Percentiles rank a stretch among this genome's conserved stretches.
These are phyloP conservation scores for Phytomonas francai DNA, from an alignment of 208 protist genomes.

Conservation along the genomic window DNA sequence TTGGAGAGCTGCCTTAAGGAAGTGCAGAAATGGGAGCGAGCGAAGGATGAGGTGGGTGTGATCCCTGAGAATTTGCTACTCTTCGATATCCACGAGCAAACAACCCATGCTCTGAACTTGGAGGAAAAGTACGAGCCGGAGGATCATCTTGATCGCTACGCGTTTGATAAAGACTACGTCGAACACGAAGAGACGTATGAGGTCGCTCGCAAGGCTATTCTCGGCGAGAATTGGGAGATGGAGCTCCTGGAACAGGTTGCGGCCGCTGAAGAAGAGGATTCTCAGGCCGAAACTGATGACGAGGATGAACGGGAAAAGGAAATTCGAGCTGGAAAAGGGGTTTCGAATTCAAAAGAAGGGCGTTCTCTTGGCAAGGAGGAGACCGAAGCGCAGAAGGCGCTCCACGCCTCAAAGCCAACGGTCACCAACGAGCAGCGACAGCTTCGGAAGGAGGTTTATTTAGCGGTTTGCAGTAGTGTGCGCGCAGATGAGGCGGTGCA, in stretches of 20 bases:
- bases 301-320: slow-evolving; percentile 14
- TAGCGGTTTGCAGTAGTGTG: slow-evolving; percentile 96
- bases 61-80: slow-evolving; percentile 84
- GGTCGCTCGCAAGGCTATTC: slow-evolving; percentile 77
- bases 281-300: slow-evolving; percentile 24
- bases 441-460: slow-evolving; percentile 95
- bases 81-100: slow-evolving; percentile 93
- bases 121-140: slow-evolving; percentile 87
- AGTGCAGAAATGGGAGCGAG: slow-evolving; percentile 80
- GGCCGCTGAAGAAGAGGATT: slow-evolving; percentile 37
- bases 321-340: background rate
- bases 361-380: background rate
- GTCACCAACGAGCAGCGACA: slow-evolving; percentile 88
- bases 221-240: slow-evolving; percentile 89
- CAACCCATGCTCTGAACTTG: slow-evolving; percentile 92
- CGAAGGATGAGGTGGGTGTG: slow-evolving; percentile 62
- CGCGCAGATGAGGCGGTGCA: slow-evolving; percentile 98
- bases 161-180: slow-evolving; percentile 90
- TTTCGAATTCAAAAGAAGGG: background rate
- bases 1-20: slow-evolving; percentile 94
- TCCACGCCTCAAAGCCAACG: slow-evolving; percentile 9
- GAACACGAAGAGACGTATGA: slow-evolving; percentile 92
- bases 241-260: slow-evolving; percentile 58
- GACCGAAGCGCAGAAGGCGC: background rate
- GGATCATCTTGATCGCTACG: slow-evolving; percentile 90